Conservation (phyloP, 257 asterid species). For the Solanum virginianum region DNA sequence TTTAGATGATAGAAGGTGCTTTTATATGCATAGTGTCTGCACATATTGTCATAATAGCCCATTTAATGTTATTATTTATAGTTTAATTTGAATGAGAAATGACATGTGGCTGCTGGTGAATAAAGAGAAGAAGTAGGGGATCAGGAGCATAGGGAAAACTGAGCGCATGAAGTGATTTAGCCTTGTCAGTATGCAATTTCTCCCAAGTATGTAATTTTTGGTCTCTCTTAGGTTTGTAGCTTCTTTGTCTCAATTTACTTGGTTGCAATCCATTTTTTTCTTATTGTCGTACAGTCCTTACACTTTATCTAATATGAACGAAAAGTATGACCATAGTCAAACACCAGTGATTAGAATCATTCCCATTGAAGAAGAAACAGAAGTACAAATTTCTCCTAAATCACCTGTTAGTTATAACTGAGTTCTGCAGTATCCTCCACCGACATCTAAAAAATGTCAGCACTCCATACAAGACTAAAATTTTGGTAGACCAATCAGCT, state of each 20-base stretch:
- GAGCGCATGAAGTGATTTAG: constrained; percentile 10
- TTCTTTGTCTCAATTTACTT: not conserved
- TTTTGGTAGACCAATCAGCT: not conserved
- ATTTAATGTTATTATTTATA: not conserved
- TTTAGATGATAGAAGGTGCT: not conserved
- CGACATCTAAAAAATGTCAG: not conserved
- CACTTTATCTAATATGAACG: not conserved
- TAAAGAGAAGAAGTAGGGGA: constrained; percentile 22
- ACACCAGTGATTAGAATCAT: constrained; percentile 17
- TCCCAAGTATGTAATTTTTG: constrained; percentile 18
- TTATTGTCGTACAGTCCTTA: constrained; percentile 16
- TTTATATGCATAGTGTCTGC: not conserved
- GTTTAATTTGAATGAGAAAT: constrained; percentile 14
- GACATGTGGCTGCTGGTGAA: constrained; percentile 42
- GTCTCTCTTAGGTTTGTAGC: not conserved
- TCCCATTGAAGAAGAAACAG: constrained; percentile 25
- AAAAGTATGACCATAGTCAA: constrained; percentile 10
- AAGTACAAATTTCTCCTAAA: not conserved
- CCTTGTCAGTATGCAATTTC: constrained; percentile 17
- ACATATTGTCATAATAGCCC: not conserved
- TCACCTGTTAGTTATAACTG: not conserved
- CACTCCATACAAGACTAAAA: not conserved
- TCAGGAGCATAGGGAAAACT: constrained; percentile 10
- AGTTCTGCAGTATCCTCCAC: not conserved
- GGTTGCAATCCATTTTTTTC: not conserved